Evolutionary conservation across 768 basidiomycete genomes (phyloP), one percentile per base, ranked within the genome.

Genomic region (Suillus americanus): DNA sequence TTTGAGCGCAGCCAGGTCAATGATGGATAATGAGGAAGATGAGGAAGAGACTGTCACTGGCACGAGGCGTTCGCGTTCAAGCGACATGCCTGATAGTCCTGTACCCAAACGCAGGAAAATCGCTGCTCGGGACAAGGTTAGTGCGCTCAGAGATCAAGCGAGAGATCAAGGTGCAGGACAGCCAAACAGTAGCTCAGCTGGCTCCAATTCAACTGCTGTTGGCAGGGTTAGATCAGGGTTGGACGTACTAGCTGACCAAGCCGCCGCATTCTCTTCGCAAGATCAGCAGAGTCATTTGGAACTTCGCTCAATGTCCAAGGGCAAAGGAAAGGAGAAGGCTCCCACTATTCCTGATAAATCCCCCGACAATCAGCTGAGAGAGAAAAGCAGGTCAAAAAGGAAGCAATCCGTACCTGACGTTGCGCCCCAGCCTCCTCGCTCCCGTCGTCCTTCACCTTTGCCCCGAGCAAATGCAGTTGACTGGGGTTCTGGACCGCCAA

Each of bases 171-270:
- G 25, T 59, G 40, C 40, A 59, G 28, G 38, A 41, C 57, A 41
- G 6, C 64, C 54, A 28, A 28, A 65, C 3, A 61, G 37, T 54
- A 64, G 57, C 54, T 7, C 48, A 8, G 40, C 64, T 30, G 25
- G 33, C 13, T 33, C 61, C 10, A 38, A 35, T 5, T 46, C 66
- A 5, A 43, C 65, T 51, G 30, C 62, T 56, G 56, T 18, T 33
- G 71, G 69, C 38, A 69, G 80, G 56, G 74, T 81, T 54, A 78
- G 75, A 65, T 85, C 85, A 65, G 90, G 87, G 8, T 76, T 92
- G 69, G 89, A 92, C 69, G 89, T 92, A 9, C 77, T 91, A 40
- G 90, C 90, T 1, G 89, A 90, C 67, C 89, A 91, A 71, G 89
- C 90, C 3, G 87, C 87, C 9, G 85, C 77, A 18, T 83, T 84